These are phyloP conservation scores for Caulochytrium protostelioides DNA, from an alignment of 371 early-diverging fungal genomes.

Conservation along the genomic window DNA sequence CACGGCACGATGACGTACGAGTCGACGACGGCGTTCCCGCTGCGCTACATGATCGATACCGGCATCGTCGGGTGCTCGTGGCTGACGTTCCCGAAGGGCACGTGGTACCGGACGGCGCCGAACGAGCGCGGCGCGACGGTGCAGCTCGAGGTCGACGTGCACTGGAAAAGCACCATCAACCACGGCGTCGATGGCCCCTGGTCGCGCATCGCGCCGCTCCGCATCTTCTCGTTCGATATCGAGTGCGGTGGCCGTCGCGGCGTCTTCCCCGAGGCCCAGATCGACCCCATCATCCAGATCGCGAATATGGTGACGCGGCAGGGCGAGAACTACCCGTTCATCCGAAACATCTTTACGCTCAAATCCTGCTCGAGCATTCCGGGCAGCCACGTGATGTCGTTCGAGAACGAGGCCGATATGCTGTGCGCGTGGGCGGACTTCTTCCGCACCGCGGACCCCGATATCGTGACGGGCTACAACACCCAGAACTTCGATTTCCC, in stretches of 20 bases:
- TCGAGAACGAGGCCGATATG: constrained; percentile 65
- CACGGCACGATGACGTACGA: constrained; percentile 47
- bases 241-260: constrained; percentile 95
- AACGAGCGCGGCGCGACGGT: constrained; percentile 29
- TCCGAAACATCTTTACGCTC: constrained; percentile 82
- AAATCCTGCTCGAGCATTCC: constrained; percentile 78
- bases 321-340: constrained; percentile 66
- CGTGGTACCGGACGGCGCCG: constrained; percentile 9
- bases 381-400: constrained; percentile 71
- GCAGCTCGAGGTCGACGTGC: constrained; percentile 59
- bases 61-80: constrained; percentile 16
- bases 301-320: constrained; percentile 86
- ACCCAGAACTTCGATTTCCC: constrained; percentile 96
- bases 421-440: constrained; percentile 77
- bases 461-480: constrained; percentile 98
- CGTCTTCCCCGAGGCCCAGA: constrained; percentile 82
- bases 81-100: constrained; percentile 29
- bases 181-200: constrained; percentile 78
- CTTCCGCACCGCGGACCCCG: constrained; percentile 61
- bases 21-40: constrained; percentile 67
- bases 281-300: constrained; percentile 99
- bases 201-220: constrained; percentile 84
- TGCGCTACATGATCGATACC: constrained; percentile 96
- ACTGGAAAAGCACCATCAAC: constrained; percentile 46
- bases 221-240: constrained; percentile 96